These are phyloP conservation scores for Acer saccharum DNA, from an alignment of 345 rosid genomes.

Conservation along the genomic window DNA sequence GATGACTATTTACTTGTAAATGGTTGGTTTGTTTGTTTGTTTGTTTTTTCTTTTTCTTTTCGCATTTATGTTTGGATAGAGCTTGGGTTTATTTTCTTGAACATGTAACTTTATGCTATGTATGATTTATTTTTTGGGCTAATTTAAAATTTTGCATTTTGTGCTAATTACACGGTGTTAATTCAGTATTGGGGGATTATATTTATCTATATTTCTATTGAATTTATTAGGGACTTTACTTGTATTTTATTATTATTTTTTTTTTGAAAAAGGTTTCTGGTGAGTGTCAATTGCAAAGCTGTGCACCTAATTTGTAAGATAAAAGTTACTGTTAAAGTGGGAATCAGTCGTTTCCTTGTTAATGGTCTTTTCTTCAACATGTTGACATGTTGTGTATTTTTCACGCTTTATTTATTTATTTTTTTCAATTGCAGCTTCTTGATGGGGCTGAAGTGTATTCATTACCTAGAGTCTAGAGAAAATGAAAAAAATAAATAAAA, in stretches of 20 bases:
- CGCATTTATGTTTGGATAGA: neutral
- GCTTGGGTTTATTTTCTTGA: neutral
- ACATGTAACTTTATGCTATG: neutral
- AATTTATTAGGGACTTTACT: neutral
- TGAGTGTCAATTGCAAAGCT: neutral
- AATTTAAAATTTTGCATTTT: neutral
- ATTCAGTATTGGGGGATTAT: neutral
- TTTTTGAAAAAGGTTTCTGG: neutral
- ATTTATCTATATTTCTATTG: no score
- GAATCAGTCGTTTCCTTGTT: neutral
- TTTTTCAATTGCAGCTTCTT: no score
- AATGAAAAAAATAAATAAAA: no score
- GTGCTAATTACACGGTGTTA: neutral
- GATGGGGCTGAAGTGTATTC: no score
- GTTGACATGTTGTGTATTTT: neutral
- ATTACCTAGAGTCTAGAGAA: no score
- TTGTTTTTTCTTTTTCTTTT: no score
- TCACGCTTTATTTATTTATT: neutral
- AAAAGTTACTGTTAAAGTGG: neutral
- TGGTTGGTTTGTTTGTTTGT: no score
- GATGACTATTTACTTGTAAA: no score
- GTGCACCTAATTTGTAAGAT: neutral
- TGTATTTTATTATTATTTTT: no score
- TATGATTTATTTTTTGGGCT: neutral
- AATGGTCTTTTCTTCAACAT: neutral